These are phyloP conservation scores for Candida parachauliodes DNA, from an alignment of 805 yeast genomes.

Conservation along the genomic window DNA sequence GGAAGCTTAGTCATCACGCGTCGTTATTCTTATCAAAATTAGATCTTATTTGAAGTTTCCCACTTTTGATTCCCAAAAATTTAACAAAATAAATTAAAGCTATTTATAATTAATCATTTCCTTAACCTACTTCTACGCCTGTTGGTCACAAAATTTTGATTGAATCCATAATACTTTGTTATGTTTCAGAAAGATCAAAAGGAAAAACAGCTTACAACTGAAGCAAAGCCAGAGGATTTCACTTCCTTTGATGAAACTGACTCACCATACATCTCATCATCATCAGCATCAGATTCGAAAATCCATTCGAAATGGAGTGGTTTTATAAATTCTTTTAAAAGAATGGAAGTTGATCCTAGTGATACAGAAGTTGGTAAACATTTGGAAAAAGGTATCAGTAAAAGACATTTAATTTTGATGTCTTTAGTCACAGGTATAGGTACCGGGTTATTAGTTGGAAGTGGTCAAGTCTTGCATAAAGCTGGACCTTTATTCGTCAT, in stretches of 20 bases:
- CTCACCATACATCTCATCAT: conserved; percentile 4
- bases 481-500: conserved; percentile 37
- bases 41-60: not conserved
- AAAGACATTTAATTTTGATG: conserved; percentile 38
- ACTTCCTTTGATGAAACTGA: conserved; percentile 6
- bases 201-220: conserved; percentile 4
- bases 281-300: conserved; percentile 2
- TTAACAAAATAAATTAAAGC: not conserved
- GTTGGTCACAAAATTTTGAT: not conserved
- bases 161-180: not conserved
- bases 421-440: conserved; percentile 39
- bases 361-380: conserved; percentile 22
- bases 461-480: conserved; percentile 31
- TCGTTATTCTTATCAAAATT: conserved; percentile 2
- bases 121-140: no score
- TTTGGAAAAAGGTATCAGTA: conserved; percentile 28
- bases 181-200: conserved; percentile 3
- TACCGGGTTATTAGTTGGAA: conserved; percentile 42
- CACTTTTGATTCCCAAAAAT: conserved; percentile 7
- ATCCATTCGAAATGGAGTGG: conserved; percentile 10
- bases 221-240: conserved; percentile 6
- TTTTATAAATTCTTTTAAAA: conserved; percentile 28
- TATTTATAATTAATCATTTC: conserved; percentile 5
- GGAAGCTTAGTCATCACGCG: conserved; percentile 7
- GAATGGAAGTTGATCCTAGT: conserved; percentile 9